Evolutionary conservation across 345 rosid genomes (phyloP).

Genomic region (Hypericum androsaemum): DNA sequence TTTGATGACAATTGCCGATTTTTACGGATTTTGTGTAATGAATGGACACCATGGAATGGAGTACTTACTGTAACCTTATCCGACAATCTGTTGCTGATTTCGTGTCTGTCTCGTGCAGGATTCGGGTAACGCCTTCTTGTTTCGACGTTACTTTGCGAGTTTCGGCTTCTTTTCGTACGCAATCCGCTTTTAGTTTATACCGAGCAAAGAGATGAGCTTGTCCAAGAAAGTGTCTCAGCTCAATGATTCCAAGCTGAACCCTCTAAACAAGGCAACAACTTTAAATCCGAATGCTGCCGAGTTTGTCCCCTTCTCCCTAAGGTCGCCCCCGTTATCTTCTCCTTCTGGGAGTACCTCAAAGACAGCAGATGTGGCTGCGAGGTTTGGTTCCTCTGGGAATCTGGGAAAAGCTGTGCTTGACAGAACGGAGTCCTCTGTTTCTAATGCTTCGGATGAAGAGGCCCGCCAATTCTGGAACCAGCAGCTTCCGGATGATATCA

Average conservation of each 20-base stretch:
- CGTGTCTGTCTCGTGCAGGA: no score
- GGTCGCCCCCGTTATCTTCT: slow-evolving; percentile 34
- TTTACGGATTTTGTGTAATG: no score
- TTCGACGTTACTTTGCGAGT: no score
- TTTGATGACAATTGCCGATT: no score
- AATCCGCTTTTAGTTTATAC: no score
- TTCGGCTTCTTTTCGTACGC: no score
- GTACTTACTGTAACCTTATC: no score
- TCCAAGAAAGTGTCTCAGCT: slow-evolving; percentile 62
- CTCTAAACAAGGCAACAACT: slow-evolving; percentile 49
- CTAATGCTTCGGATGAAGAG: slow-evolving; percentile 87
- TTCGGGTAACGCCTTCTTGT: no score
- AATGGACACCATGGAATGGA: no score
- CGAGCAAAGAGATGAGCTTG: slow-evolving; percentile 63
- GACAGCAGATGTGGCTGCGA: slow-evolving; percentile 32
- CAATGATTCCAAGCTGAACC: slow-evolving; percentile 42
- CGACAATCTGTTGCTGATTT: no score
- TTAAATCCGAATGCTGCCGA: slow-evolving; percentile 96
- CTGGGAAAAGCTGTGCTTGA: slow-evolving; percentile 60
- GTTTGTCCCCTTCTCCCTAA: slow-evolving; percentile 72
- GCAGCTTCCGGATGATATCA: slow-evolving; percentile 94
- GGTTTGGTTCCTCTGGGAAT: slow-evolving; percentile 39
- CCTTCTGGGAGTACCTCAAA: slow-evolving; percentile 35
- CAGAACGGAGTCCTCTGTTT: slow-evolving; percentile 60
- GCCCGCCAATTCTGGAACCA: slow-evolving; percentile 83